Base-by-base conservation (phyloP, 2,329 filamentous ascomycete species). In the Cladosporium sp. region DNA sequence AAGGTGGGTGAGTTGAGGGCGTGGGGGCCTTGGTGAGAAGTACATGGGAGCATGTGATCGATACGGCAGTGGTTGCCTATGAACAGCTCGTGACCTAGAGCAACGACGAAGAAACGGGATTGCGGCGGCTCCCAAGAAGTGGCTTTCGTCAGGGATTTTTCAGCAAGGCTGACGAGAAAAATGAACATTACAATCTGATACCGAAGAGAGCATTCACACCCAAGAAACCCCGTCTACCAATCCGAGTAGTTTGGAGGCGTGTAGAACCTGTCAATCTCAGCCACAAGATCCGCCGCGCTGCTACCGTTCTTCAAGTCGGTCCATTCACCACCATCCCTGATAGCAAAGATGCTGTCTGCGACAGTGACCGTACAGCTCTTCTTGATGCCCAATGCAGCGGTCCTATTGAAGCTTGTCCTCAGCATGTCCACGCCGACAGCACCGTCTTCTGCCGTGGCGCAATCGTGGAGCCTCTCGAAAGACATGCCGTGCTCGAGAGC, bases 401-500 rank as follows among this genome's bases (percentile, higher is more conserved):
- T 90, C 69, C 87, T 85, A 73, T 85, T 78, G 37, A 92, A 88
- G 75, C 90, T 93, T 55, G 84, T 79, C 65, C 89, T 82, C 67
- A 95, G 79, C 82, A 93, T 79, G 1, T 84, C 82, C 71, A 92
- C 81, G 3, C 89, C 91, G 67, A 88, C 85, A 1, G 86, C 88
- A 33, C 92, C 91, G 70, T 92, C 87, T 66, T 96, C 89, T 68
- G 86, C 84, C 49, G 89, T 89, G 52, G 92, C 89, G 77, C 95
- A 99, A 23, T 89, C 83, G 77, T 98, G 96, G 64, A 99, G 79
- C 69, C 86, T 84, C 29, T 88, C 84, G 76, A 97, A 92, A 73
- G 95, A 89, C 58, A 98, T 88, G 31, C 92, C 93, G 74, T 97
- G 92, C 79, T 98, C 92, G 60, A 97, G 82, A 3, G 95, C 92